phyloP scores from a whole-genome alignment of 2,329 filamentous ascomycete genomes.

The Colletotrichum godetiae region DNA sequence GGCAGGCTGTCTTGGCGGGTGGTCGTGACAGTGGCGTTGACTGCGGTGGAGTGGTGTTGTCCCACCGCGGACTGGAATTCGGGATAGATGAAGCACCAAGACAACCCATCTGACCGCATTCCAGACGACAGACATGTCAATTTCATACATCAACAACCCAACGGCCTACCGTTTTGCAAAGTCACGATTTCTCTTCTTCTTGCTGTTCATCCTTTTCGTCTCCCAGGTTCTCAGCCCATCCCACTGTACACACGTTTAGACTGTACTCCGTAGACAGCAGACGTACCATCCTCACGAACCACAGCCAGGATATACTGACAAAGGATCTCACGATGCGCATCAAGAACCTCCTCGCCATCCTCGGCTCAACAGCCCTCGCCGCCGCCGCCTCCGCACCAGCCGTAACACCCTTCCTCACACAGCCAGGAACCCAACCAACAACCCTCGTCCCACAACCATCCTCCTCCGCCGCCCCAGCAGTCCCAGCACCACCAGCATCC shows the following conservation, averaged over 20 bases:
- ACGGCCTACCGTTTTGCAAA: background rate
- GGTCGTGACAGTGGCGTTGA: no score
- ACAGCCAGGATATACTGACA: background rate
- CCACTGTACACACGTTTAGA: no score
- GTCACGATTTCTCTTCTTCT: background rate
- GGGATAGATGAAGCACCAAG: constrained; percentile 15
- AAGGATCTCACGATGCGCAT: background rate
- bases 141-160: constrained; percentile 2
- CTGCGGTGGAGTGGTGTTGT: background rate
- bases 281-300: no score
- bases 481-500: background rate
- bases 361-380: constrained; percentile 12
- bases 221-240: background rate
- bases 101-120: constrained; percentile 17
- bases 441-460: background rate
- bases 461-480: background rate
- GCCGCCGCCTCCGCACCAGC: background rate
- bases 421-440: background rate
- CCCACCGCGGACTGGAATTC: constrained; percentile 13
- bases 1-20: background rate
- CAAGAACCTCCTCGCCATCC: constrained; percentile 9
- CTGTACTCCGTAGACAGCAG: no score
- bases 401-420: background rate
- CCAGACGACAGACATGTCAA: background rate
- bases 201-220: background rate